Evolutionary conservation across 2,329 filamentous ascomycete genomes (phyloP), one percentile per base, ranked within the genome.

Genomic region (Pseudocercospora macadamiae): DNA sequence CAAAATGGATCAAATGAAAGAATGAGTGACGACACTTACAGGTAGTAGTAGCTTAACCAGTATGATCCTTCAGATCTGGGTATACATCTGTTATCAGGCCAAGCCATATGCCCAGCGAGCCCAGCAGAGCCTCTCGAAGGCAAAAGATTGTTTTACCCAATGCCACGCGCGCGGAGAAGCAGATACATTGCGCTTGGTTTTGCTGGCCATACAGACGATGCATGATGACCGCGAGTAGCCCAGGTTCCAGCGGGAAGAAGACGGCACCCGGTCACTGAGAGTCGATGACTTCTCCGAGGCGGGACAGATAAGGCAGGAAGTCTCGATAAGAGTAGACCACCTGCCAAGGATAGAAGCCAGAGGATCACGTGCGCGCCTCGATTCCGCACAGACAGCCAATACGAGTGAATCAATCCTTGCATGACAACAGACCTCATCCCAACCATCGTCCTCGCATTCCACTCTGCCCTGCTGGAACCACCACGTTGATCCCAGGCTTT

Each of bases 141-240:
- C 25, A 57, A 51, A n/a, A 47, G 16, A 51, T 55, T 21, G n/a
- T 47, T 34, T 55, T 44, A 55, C 44, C 54, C 57, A 63, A 63
- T 54, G 57, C 54, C 54, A 58, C 25, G 52, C 47, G 61, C 57
- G 51, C 61, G 61, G 61, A 63, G 54, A 63, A 63, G 61, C 54
- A 60, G 42, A 34, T 28, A 26, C 25, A 51, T 56, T 37, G 48
- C 19, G n/a, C 21, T 47, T 10, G 16, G 26, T 25, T n/a, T n/a
- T 8, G 34, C 49, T 42, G 48, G 51, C 61, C 61, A 64, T 45
- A 42, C 59, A 61, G 53, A 45, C 19, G 6, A 32, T 37, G 44
- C 51, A 39, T 32, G 54, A 61, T 64, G 55, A 57, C 52, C 23
- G 32, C 56, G 32, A 19, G 18, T 51, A 10, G 23, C 48, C 9